Conservation (phyloP, 129 eudicot genomes). For the Heracleum sosnowskyi region DNA sequence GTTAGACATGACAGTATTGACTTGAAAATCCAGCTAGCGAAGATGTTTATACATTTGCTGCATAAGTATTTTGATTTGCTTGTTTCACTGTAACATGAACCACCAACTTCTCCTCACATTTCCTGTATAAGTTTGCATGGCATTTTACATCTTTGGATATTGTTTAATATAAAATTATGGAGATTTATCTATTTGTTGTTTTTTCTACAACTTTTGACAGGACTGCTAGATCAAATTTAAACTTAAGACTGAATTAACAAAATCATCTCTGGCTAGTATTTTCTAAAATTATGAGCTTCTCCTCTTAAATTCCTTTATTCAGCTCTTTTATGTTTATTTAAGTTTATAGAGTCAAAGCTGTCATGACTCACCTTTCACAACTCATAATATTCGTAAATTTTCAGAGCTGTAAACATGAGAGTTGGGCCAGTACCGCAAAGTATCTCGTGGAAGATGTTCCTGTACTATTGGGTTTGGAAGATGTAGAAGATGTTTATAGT, state of each 20-base stretch:
- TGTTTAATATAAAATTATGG: background rate
- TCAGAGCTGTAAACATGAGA: constrained; percentile 97
- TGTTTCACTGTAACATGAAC: background rate
- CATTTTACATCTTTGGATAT: background rate
- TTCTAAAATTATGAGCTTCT: background rate
- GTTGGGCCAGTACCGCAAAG: constrained; percentile 78
- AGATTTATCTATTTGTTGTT: background rate
- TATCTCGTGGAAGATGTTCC: constrained; percentile 90
- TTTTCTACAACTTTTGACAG: background rate
- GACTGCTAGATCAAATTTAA: background rate
- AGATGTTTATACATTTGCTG: background rate
- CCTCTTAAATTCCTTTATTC: background rate
- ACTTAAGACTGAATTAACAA: background rate
- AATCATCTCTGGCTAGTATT: background rate
- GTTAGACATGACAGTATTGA: background rate
- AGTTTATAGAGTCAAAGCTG: background rate
- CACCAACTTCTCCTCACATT: background rate
- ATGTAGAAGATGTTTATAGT: constrained; percentile 42
- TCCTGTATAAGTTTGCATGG: background rate
- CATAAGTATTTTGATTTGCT: background rate
- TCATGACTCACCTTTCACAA: background rate
- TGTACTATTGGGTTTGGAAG: constrained; percentile 42
- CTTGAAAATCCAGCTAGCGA: background rate
- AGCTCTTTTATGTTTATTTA: background rate
- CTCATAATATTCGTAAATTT: constrained; percentile 11